These are phyloP conservation scores for Coemansia furcata DNA, from an alignment of 192 early-diverging fungal genomes.

Conservation along the genomic window DNA sequence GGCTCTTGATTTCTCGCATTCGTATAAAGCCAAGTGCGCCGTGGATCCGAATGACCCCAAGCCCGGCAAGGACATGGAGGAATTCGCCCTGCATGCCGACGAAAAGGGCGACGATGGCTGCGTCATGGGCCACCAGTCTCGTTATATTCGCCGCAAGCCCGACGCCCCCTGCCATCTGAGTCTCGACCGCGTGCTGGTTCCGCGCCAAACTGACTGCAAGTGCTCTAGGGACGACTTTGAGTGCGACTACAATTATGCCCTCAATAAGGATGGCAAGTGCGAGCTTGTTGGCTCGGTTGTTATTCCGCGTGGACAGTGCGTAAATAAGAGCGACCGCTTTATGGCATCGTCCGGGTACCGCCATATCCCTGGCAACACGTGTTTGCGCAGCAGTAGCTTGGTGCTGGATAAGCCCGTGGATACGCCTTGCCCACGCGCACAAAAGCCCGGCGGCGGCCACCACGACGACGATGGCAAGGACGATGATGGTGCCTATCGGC, in stretches of 20 bases:
- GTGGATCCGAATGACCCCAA: constrained; percentile 57
- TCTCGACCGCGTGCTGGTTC: constrained; percentile 58
- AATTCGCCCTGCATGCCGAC: constrained; percentile 31
- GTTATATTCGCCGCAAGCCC: constrained; percentile 74
- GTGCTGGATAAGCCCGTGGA: constrained; percentile 59
- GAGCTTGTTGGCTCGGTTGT: constrained; percentile 53
- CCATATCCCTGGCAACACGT: constrained; percentile 81
- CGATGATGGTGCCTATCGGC: not conserved
- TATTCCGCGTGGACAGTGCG: constrained; percentile 67
- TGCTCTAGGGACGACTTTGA: constrained; percentile 88
- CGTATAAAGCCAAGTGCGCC: constrained; percentile 66
- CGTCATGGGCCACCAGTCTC: constrained; percentile 74
- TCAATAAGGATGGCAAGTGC: constrained; percentile 58
- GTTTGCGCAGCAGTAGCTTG: constrained; percentile 51
- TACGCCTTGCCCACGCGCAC: constrained; percentile 52
- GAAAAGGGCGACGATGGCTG: constrained; percentile 58
- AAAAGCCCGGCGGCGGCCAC: constrained; percentile 28
- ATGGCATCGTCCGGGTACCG: constrained; percentile 76
- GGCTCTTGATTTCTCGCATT: constrained; percentile 68
- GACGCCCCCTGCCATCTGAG: constrained; percentile 76
- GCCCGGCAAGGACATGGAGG: constrained; percentile 30
- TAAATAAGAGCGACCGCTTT: constrained; percentile 60
- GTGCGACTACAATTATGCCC: constrained; percentile 86
- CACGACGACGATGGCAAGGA: constrained; percentile 3
- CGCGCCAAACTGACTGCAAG: constrained; percentile 61